A percentile compares a stretch with the other conserved stretches of the same genome.
Conservation (phyloP, 1,284 basidiomycete genomes). For the Ceratobasidium theobromae region DNA sequence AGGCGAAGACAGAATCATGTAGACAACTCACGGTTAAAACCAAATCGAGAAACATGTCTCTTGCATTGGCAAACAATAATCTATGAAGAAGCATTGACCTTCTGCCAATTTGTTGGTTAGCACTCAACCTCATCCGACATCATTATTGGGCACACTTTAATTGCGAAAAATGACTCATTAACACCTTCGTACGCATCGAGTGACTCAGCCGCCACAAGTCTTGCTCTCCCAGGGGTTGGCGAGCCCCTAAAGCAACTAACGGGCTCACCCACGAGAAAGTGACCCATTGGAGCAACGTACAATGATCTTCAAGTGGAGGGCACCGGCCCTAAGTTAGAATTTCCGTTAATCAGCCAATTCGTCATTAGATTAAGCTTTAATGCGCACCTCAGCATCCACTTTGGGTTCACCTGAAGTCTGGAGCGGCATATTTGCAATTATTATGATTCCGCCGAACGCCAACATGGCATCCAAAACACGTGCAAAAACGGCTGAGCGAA, state of each 20-base stretch:
- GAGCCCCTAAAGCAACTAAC: slow-evolving; percentile 27
- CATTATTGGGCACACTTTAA: neutral
- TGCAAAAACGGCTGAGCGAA: neutral
- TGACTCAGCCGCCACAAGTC: slow-evolving; percentile 34
- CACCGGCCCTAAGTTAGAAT: neutral
- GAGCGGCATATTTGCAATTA: slow-evolving; percentile 29
- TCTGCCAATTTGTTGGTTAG: neutral
- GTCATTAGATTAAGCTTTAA: neutral
- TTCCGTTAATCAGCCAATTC: neutral
- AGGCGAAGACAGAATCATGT: neutral
- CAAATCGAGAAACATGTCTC: slow-evolving; percentile 30
- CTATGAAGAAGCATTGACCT: slow-evolving; percentile 30
- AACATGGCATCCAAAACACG: slow-evolving; percentile 15
- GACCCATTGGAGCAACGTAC: slow-evolving; percentile 31
- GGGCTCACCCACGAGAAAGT: slow-evolving; percentile 34
- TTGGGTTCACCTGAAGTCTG: slow-evolving; percentile 1
- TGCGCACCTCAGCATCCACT: slow-evolving; percentile 17
- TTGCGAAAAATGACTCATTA: slow-evolving; percentile 32
- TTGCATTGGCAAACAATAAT: slow-evolving; percentile 32
- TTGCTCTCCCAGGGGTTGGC: slow-evolving; percentile 29
- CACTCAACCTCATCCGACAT: neutral
- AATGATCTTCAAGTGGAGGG: slow-evolving; percentile 31
- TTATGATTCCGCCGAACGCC: neutral
- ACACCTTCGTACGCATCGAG: slow-evolving; percentile 21
- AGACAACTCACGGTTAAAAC: slow-evolving; percentile 26